Conservation (phyloP, 177 flowering plant genomes). For the Vitis hybrid region DNA sequence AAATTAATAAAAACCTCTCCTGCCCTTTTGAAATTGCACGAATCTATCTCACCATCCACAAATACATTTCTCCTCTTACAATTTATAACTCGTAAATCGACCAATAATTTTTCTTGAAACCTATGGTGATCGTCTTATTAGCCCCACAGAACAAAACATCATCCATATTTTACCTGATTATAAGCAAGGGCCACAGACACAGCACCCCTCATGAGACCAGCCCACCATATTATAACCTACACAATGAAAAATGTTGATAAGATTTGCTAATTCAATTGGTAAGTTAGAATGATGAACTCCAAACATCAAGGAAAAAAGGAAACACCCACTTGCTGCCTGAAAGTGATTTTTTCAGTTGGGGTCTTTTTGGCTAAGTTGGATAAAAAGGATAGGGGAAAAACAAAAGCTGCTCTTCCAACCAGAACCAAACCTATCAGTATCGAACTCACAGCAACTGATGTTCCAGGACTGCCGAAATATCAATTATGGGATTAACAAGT, state of each 20-base stretch:
- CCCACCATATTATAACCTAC: slow-evolving; percentile 56
- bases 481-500: background rate
- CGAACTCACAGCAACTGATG: slow-evolving; percentile 47
- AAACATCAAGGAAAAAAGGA: background rate
- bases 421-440: slow-evolving; percentile 38
- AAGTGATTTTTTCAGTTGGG: slow-evolving; percentile 25
- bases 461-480: slow-evolving; percentile 41
- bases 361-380: slow-evolving; percentile 39
- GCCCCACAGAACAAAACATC: background rate
- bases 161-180: slow-evolving; percentile 38
- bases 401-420: slow-evolving; percentile 59
- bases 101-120: too few species aligned
- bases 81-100: too few species aligned
- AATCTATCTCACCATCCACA: too few species aligned
- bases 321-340: slow-evolving; percentile 38
- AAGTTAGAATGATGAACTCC: background rate
- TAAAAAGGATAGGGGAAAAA: slow-evolving; percentile 47
- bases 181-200: slow-evolving; percentile 60
- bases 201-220: slow-evolving; percentile 66
- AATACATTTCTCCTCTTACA: too few species aligned
- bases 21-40: too few species aligned
- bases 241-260: background rate
- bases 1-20: too few species aligned
- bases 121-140: background rate
- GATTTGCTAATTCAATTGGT: background rate